Evolutionary conservation across 495 filamentous ascomycete genomes (phyloP).

Genomic region (Rostrohypoxylon terebratum): DNA sequence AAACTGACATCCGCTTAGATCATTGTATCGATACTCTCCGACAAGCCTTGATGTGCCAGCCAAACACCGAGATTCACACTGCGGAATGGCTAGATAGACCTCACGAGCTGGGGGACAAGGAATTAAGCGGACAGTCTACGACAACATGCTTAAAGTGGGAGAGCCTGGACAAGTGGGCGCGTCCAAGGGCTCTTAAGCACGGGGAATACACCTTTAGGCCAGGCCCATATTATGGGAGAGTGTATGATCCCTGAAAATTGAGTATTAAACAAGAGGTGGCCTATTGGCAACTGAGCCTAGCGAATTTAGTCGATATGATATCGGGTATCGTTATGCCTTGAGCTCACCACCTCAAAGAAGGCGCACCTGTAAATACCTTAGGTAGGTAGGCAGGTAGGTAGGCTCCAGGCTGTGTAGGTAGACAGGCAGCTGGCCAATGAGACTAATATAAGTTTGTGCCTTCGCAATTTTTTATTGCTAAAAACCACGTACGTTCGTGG

Average conservation of each 20-base stretch:
- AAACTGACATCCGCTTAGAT: constrained; percentile 29
- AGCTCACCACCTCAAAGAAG: too few species aligned
- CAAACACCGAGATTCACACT: constrained; percentile 46
- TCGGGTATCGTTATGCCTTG: background rate
- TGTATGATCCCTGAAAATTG: background rate
- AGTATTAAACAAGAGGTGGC: background rate
- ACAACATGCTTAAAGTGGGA: constrained; percentile 48
- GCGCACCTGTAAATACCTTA: too few species aligned
- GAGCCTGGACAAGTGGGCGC: constrained; percentile 43
- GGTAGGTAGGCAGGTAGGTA: too few species aligned
- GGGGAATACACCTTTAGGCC: constrained; percentile 40
- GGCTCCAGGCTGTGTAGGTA: too few species aligned
- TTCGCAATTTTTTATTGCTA: too few species aligned
- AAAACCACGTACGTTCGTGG: too few species aligned
- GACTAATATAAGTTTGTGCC: too few species aligned
- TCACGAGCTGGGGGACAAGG: constrained; percentile 11
- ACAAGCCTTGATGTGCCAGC: constrained; percentile 53
- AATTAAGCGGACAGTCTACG: constrained; percentile 24
- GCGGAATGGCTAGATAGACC: constrained; percentile 36
- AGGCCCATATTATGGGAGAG: background rate
- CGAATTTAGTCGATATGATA: background rate
- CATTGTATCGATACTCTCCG: constrained; percentile 55
- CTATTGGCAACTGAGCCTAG: background rate
- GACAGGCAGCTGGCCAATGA: too few species aligned
- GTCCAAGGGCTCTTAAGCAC: constrained; percentile 33